These are phyloP conservation scores for Leucosporidium creatinivorum DNA, from an alignment of 768 basidiomycete species.

Conservation along the genomic window DNA sequence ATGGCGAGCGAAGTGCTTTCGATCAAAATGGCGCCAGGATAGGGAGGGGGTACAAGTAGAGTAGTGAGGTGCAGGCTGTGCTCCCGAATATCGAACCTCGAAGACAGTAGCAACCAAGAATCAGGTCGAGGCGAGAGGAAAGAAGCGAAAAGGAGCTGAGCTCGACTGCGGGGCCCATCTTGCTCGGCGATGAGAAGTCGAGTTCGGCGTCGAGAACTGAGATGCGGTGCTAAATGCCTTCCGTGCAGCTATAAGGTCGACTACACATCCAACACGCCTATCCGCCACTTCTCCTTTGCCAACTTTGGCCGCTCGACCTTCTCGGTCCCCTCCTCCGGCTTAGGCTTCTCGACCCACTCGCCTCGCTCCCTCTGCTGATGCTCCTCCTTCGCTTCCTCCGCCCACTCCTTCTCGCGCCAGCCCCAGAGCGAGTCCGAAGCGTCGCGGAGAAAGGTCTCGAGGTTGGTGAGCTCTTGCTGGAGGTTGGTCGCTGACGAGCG, in stretches of 20 bases:
- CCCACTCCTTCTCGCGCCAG: constrained; percentile 23
- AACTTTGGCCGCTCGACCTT: constrained; percentile 26
- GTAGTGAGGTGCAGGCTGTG: no score
- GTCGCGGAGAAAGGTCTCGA: constrained; percentile 43
- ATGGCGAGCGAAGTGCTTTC: no score
- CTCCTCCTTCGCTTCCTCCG: constrained; percentile 49
- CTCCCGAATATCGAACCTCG: no score
- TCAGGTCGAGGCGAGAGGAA: no score
- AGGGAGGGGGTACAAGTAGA: no score
- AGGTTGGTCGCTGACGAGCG: constrained; percentile 58
- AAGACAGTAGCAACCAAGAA: no score
- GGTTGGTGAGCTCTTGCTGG: constrained; percentile 54
- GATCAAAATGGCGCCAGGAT: no score
- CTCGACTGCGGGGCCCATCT: no score
- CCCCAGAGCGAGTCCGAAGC: constrained; percentile 7
- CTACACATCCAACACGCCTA: neutral
- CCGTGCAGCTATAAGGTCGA: neutral
- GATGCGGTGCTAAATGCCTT: neutral
- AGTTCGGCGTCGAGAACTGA: no score
- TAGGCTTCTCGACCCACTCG: constrained; percentile 20
- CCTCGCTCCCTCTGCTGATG: constrained; percentile 49
- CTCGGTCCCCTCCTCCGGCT: constrained; percentile 26
- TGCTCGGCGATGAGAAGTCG: no score
- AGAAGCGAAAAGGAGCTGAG: no score
- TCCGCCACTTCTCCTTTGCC: constrained; percentile 11